Base-by-base conservation (phyloP, 1,284 basidiomycete genomes). In the Trichosporon sp. region DNA sequence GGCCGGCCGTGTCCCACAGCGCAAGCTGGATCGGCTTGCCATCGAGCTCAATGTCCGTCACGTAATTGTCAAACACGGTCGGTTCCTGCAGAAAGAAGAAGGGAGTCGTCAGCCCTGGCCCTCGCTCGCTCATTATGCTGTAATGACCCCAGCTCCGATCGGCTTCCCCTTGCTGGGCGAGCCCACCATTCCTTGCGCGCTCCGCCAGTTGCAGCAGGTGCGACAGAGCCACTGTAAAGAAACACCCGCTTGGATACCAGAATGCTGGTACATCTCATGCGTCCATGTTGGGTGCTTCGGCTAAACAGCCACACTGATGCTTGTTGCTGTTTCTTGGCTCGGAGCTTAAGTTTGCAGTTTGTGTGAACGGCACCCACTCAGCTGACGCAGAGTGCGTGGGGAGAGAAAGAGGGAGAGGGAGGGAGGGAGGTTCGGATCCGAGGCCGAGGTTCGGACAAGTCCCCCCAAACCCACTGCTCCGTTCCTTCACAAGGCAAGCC, bases 21-120 rank as follows among this genome's bases (percentile, higher is more conserved):
- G 65, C 63, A 23, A 67, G 58, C 67, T 58, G 44, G 33, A 98
- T 91, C 46, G 94, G 91, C 81, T 98, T 98, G 70, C 94, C 94
- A 80, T 99, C 95, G 62, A 98, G 84, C 73, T 93, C 85, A 75
- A 99, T 96, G 83, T 98, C 95, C 56, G 95, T 95, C 66, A 98
- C 95, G 80, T 97, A 99, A 79, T 98, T 99, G 82, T 96, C 94
- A 75, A 96, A 96, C 62, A 96, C 93, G 62, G 92, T 91, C 88
- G 82, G 65, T 67, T 74, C 73, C 73, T 79, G n/a, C n/a, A n/a
- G n/a, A n/a, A n/a, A n/a, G n/a, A n/a, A n/a, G n/a, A 19, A 9
- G 37, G 37, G 19, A 23, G 19, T 21, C 40, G 40, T 44, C 40
- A 44, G 40, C 40, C 40, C 40, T 44, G n/a, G 19, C 16, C 11